phyloP scores from a whole-genome alignment of 225 moss, liverwort and hornwort species.

The Takakia lepidozioides region DNA sequence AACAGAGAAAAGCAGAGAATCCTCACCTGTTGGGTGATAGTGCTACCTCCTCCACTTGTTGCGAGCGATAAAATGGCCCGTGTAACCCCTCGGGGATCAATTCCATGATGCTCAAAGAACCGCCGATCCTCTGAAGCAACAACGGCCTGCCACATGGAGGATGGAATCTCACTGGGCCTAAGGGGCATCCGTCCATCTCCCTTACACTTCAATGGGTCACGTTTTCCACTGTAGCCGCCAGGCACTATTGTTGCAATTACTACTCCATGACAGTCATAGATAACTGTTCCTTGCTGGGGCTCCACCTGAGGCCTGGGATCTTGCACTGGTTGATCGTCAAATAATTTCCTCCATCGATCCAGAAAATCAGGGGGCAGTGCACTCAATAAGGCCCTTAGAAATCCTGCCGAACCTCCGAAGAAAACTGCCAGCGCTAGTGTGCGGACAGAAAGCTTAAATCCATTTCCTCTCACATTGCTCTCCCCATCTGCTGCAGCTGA shows the following conservation, averaged over 20 bases:
- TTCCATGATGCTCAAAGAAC: slow-evolving; percentile 90
- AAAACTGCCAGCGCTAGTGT: slow-evolving; percentile 56
- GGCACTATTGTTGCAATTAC: slow-evolving; percentile 70
- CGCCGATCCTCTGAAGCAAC: slow-evolving; percentile 93
- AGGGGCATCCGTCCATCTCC: slow-evolving; percentile 21
- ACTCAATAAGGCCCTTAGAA: slow-evolving; percentile 34
- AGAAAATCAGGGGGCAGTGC: slow-evolving; percentile 71
- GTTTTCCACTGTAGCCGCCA: slow-evolving; percentile 33
- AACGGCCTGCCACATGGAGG: slow-evolving; percentile 95
- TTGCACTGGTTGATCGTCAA: slow-evolving; percentile 48
- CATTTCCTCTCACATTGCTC: neutral
- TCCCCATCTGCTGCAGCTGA: slow-evolving; percentile 1
- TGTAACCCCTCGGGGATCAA: slow-evolving; percentile 76
- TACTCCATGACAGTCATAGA: slow-evolving; percentile 82
- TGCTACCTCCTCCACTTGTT: slow-evolving; percentile 89
- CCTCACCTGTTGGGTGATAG: slow-evolving; percentile 85
- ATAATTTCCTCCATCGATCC: slow-evolving; percentile 64
- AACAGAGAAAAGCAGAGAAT: too few species aligned
- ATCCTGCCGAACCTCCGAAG: slow-evolving; percentile 67
- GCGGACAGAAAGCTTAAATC: slow-evolving; percentile 27
- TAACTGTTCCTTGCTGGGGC: slow-evolving; percentile 43
- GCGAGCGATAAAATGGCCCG: slow-evolving; percentile 69
- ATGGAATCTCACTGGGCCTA: slow-evolving; percentile 62
- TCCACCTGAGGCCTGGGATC: slow-evolving; percentile 33
- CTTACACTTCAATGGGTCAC: slow-evolving; percentile 17